Evolutionary conservation across 805 yeast species (phyloP).

Genomic region (Jamesozyma piceae): DNA sequence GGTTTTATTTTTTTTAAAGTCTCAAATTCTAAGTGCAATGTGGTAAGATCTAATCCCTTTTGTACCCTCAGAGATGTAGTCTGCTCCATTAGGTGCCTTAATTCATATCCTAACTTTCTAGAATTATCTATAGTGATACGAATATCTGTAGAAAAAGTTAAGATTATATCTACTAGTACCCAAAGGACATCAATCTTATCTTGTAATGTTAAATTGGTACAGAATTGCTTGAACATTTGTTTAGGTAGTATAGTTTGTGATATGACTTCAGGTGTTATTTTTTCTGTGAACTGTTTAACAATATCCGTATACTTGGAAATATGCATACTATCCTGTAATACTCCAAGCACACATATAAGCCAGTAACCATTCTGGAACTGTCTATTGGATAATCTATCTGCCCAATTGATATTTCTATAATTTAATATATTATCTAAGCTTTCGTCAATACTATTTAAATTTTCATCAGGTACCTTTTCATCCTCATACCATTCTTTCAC

Average conservation of each 20-base stretch:
- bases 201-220: slow-evolving; percentile 38
- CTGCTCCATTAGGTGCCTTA: background rate
- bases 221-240: slow-evolving; percentile 37
- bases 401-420: slow-evolving; percentile 59
- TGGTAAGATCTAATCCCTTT: background rate
- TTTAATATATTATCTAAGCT: slow-evolving; percentile 34
- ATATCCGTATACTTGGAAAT: slow-evolving; percentile 16
- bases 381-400: slow-evolving; percentile 61
- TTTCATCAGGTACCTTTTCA: slow-evolving; percentile 7
- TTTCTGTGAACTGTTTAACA: slow-evolving; percentile 43
- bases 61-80: background rate
- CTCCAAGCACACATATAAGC: slow-evolving; percentile 68
- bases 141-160: slow-evolving; percentile 20
- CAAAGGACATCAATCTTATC: slow-evolving; percentile 48
- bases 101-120: background rate
- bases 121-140: slow-evolving; percentile 17
- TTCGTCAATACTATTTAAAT: slow-evolving; percentile 7
- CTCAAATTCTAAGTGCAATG: background rate
- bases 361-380: slow-evolving; percentile 77
- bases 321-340: slow-evolving; percentile 35
- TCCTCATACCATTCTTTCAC: slow-evolving; percentile 20
- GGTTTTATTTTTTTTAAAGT: background rate
- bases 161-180: slow-evolving; percentile 51
- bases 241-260: slow-evolving; percentile 6
- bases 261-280: slow-evolving; percentile 38